Conservation (phyloP, 2,329 filamentous ascomycete species). For the Alternaria ventricosa region DNA sequence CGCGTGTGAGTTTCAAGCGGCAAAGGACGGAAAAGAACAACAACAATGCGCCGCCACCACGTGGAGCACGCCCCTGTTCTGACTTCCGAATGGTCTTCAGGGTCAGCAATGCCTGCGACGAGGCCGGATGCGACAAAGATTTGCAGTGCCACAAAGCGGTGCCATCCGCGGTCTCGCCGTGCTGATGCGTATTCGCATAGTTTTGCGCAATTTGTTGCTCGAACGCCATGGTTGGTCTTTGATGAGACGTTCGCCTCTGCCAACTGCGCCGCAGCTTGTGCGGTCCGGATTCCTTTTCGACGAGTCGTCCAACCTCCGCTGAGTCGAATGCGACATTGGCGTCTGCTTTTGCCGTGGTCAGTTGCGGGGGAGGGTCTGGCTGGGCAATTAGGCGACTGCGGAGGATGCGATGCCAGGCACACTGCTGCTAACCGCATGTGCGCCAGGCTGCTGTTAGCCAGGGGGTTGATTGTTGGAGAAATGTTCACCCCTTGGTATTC, state of each 20-base stretch:
- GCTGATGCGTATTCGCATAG: conserved; percentile 4
- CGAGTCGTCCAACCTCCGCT: neutral
- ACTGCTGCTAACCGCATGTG: conserved; percentile 2
- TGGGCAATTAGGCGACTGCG: conserved; percentile 23
- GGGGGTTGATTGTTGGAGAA: conserved; percentile 15
- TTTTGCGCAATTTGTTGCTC: conserved; percentile 14
- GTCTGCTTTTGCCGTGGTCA: conserved; percentile 12
- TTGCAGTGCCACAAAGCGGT: conserved; percentile 20
- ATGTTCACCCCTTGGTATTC: neutral
- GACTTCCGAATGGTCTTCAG: neutral
- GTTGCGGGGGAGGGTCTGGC: conserved; percentile 19
- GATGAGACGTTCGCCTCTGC: neutral
- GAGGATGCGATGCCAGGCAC: conserved; percentile 25
- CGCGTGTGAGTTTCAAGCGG: conserved; percentile 20
- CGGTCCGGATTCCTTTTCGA: conserved; percentile 9
- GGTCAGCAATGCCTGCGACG: conserved; percentile 22
- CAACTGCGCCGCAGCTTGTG: conserved; percentile 12
- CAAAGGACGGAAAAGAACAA: conserved; percentile 13
- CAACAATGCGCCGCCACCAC: conserved; percentile 21
- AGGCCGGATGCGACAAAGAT: conserved; percentile 20
- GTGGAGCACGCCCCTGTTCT: conserved; percentile 21
- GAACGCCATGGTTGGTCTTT: conserved; percentile 7
- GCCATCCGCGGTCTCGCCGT: conserved; percentile 19
- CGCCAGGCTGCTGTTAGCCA: neutral
- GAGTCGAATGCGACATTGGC: neutral